Percentiles rank a stretch among this genome's conserved stretches.
phyloP scores from a whole-genome alignment of 306 rosid genomes.

The Trichosanthes cucumerina region DNA sequence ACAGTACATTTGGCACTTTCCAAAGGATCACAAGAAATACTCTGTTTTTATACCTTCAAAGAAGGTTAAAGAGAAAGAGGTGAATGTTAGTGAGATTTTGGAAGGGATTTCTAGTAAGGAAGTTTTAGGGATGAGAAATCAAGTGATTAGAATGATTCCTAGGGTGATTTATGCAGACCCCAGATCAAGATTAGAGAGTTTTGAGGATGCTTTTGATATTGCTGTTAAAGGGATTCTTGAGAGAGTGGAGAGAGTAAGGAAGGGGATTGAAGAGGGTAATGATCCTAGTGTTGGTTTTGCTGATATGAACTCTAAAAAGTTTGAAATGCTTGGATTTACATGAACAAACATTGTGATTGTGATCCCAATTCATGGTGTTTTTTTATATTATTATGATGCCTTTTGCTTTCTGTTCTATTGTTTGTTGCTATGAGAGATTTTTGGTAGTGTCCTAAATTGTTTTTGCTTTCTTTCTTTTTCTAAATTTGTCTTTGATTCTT shows the following conservation, averaged over 20 bases:
- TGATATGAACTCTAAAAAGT: slow-evolving; percentile 13
- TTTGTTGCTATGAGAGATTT: not conserved
- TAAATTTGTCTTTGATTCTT: no score
- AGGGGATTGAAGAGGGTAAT: slow-evolving; percentile 19
- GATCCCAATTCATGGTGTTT: not conserved
- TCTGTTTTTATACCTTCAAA: slow-evolving; percentile 22
- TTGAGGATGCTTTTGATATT: slow-evolving; percentile 39
- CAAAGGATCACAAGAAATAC: slow-evolving; percentile 20
- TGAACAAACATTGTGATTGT: not conserved
- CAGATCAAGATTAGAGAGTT: slow-evolving; percentile 14
- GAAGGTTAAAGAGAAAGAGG: slow-evolving; percentile 13
- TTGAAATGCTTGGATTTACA: not conserved
- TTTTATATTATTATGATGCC: not conserved
- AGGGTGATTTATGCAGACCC: slow-evolving; percentile 27
- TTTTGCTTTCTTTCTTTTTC: not conserved
- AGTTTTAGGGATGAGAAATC: slow-evolving; percentile 24
- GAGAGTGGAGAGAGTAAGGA: slow-evolving; percentile 22
- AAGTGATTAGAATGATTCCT: slow-evolving; percentile 30
- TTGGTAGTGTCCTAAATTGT: not conserved
- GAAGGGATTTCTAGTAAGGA: slow-evolving; percentile 14
- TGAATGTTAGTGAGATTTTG: slow-evolving; percentile 21
- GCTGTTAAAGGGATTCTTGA: slow-evolving; percentile 29
- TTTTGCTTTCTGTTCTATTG: not conserved
- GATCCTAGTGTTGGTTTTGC: slow-evolving; percentile 16
- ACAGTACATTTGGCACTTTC: slow-evolving; percentile 40